phyloP scores from a whole-genome alignment of 73 alveolate species.

The Blepharisma japonicum region DNA sequence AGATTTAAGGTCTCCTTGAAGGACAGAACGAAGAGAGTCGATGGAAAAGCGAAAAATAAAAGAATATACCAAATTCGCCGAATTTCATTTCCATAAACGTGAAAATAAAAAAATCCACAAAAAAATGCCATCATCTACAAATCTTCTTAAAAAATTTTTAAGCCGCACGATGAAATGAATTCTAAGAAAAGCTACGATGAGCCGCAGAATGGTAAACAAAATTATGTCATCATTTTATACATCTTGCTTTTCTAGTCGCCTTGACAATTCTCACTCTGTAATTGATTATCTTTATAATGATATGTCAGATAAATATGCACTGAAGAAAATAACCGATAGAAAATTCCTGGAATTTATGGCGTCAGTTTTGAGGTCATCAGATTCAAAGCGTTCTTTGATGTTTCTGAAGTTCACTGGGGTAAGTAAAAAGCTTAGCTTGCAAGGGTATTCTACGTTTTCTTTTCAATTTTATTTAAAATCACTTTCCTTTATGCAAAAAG shows the following conservation, averaged over 20 bases:
- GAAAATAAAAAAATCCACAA: background rate
- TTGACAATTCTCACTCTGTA: background rate
- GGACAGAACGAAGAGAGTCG: no score
- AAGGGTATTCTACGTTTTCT: constrained; percentile 19
- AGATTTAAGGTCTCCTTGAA: no score
- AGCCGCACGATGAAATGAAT: background rate
- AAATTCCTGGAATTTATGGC: constrained; percentile 15
- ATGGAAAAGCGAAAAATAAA: background rate
- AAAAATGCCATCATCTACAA: constrained; percentile 10
- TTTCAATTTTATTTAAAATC: background rate
- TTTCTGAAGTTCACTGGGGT: background rate
- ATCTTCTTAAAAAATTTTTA: constrained; percentile 6
- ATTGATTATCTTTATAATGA: constrained; percentile 11
- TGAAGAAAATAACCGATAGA: background rate
- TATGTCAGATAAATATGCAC: background rate
- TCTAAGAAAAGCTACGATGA: background rate
- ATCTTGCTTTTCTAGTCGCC: background rate
- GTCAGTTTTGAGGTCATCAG: background rate
- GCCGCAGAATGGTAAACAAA: constrained; percentile 10
- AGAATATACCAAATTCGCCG: background rate
- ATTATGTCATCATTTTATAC: background rate
- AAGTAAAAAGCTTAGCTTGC: background rate
- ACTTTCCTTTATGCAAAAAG: background rate
- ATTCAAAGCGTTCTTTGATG: constrained; percentile 9
- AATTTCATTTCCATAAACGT: constrained; percentile 8